Percentiles rank a stretch among this genome's conserved stretches.
phyloP scores from a whole-genome alignment of 2,329 filamentous ascomycete species.

The Penicillium sp. region DNA sequence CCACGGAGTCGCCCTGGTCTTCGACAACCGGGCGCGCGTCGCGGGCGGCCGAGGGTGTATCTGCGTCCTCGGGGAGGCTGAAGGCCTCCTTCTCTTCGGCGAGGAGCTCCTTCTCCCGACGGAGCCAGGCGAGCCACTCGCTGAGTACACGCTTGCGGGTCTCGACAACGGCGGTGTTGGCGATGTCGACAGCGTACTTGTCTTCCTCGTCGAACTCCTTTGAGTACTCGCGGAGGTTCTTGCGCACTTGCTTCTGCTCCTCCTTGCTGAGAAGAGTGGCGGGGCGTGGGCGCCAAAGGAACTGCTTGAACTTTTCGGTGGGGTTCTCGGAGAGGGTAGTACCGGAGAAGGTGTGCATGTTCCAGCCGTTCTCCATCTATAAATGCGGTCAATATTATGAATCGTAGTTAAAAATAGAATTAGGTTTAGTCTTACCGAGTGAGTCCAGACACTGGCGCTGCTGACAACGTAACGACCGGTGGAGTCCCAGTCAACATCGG shows the following conservation, averaged over 20 bases:
- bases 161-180: constrained; percentile 91
- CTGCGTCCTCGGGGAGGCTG: constrained; percentile 64
- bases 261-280: constrained; percentile 90
- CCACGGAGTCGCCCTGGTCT: constrained; percentile 69
- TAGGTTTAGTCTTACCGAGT: constrained; percentile 65
- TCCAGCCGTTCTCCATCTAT: constrained; percentile 99
- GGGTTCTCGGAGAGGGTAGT: constrained; percentile 84
- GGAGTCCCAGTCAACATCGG: constrained; percentile 97
- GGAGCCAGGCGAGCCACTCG: constrained; percentile 87
- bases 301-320: constrained; percentile 97
- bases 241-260: constrained; percentile 95
- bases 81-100: constrained; percentile 66
- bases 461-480: constrained; percentile 92
- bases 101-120: constrained; percentile 68
- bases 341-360: constrained; percentile 95
- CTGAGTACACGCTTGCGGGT: constrained; percentile 75
- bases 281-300: constrained; percentile 89
- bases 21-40: constrained; percentile 56
- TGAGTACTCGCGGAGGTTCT: constrained; percentile 96
- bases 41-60: constrained; percentile 54
- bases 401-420: constrained; percentile 6
- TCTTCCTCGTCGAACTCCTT: constrained; percentile 95
- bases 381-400: constrained; percentile 19
- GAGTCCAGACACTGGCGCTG: constrained; percentile 93
- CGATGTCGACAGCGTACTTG: constrained; percentile 85